Conservation (phyloP, 2,329 filamentous ascomycete genomes). For the Trichoderma lentiforme region DNA sequence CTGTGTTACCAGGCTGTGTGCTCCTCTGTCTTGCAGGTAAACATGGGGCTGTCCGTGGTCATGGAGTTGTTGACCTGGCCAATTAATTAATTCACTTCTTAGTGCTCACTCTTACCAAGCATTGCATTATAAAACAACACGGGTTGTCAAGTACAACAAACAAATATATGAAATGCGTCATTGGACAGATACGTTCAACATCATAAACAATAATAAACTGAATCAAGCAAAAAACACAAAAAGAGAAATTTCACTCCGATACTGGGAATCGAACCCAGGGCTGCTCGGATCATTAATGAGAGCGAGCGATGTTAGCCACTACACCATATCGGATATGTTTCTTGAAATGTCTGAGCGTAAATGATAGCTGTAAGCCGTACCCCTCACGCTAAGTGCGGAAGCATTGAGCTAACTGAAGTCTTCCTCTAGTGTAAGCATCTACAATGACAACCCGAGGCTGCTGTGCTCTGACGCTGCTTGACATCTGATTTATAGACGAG, state of each 20-base stretch:
- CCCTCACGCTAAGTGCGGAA: not conserved
- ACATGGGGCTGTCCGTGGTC: not conserved
- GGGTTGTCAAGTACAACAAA: not conserved
- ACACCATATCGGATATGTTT: conserved; percentile 33
- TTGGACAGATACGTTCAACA: not conserved
- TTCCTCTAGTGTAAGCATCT: not conserved
- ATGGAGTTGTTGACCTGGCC: not conserved
- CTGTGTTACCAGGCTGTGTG: not conserved
- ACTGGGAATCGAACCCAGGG: conserved; percentile 22
- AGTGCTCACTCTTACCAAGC: not conserved
- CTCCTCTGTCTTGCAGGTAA: not conserved
- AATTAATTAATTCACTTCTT: not conserved
- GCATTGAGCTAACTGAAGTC: not conserved
- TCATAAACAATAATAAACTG: not conserved
- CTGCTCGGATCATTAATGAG: conserved; percentile 19
- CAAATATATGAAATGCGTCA: not conserved
- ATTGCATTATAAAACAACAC: not conserved
- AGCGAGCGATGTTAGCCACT: conserved; percentile 38
- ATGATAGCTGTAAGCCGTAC: not conserved
- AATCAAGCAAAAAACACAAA: not conserved
- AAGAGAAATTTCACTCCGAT: conserved; percentile 10
- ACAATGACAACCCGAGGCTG: not conserved
- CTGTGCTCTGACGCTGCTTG: not conserved
- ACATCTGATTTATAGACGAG: not conserved
- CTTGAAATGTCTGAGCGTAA: not conserved